Percentiles rank a stretch among this genome's conserved stretches.
phyloP scores from a whole-genome alignment of 768 basidiomycete genomes.

The Suillus subalutaceus region DNA sequence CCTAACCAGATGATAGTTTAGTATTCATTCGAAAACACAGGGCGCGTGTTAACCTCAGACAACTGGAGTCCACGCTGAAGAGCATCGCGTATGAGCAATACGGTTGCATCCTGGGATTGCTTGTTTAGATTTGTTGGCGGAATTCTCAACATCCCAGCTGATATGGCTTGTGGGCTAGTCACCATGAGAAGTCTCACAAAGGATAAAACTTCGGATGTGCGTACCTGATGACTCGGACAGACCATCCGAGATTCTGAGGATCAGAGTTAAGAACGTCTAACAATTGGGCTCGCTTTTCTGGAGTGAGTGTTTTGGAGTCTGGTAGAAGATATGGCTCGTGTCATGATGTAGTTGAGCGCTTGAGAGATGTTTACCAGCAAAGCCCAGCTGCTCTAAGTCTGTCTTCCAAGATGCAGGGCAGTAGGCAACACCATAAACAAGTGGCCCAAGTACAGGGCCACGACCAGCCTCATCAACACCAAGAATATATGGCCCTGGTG shows the following conservation, averaged over 20 bases:
- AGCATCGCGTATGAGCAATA: conserved; percentile 84
- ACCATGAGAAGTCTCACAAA: background rate
- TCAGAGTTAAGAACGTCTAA: conserved; percentile 71
- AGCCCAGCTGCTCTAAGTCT: conserved; percentile 77
- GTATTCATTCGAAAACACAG: background rate
- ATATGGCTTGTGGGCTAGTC: conserved; percentile 86
- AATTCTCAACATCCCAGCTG: conserved; percentile 83
- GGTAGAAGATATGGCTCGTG: conserved; percentile 8
- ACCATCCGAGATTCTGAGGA: conserved; percentile 76
- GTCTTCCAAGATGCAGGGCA: conserved; percentile 82
- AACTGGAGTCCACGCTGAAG: conserved; percentile 80
- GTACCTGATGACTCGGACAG: conserved; percentile 76
- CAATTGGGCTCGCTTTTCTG: conserved; percentile 65
- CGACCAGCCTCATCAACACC: conserved; percentile 99
- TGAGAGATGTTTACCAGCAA: conserved; percentile 67
- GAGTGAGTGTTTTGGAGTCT: conserved; percentile 93
- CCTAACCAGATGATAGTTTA: conserved; percentile 43
- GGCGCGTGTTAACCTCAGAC: conserved; percentile 59
- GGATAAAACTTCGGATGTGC: conserved; percentile 10
- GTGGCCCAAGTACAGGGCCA: conserved; percentile 92
- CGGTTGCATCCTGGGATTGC: conserved; percentile 88
- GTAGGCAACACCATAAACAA: conserved; percentile 96
- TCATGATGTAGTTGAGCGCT: background rate
- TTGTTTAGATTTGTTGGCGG: conserved; percentile 87
- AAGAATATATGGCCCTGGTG: conserved; percentile 82